phyloP scores from a whole-genome alignment of 768 basidiomycete species.

The Lenzites betulinus region DNA sequence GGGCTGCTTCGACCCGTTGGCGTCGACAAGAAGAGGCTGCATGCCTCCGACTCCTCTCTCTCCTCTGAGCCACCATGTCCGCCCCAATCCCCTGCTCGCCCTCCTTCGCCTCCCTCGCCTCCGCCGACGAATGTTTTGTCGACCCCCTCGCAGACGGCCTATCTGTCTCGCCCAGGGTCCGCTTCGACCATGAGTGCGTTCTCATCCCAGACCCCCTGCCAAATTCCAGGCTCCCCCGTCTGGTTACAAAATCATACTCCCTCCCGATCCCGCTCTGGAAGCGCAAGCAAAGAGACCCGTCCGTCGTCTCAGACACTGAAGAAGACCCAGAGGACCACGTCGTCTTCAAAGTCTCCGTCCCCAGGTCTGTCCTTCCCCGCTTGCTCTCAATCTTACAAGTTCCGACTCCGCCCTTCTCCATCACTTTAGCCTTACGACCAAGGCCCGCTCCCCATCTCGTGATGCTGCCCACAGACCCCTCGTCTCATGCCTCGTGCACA shows the following conservation, averaged over 20 bases:
- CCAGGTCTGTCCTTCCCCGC: conserved; percentile 46
- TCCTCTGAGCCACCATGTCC: conserved; percentile 16
- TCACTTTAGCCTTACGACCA: conserved; percentile 24
- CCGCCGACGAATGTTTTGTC: not conserved
- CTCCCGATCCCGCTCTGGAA: conserved; percentile 74
- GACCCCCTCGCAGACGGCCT: not conserved
- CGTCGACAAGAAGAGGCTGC: not conserved
- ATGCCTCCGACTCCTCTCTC: not conserved
- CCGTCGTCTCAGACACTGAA: conserved; percentile 23
- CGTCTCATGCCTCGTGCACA: conserved; percentile 58
- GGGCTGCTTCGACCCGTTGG: not conserved
- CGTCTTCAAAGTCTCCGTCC: conserved; percentile 61
- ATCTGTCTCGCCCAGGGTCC: conserved; percentile 40
- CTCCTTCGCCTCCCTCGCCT: conserved; percentile 18
- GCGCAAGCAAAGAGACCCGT: conserved; percentile 34
- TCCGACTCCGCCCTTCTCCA: not conserved
- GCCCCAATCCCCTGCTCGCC: conserved; percentile 7
- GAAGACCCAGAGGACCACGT: conserved; percentile 45
- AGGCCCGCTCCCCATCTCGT: conserved; percentile 41
- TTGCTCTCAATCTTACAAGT: not conserved
- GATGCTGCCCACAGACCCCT: conserved; percentile 34
- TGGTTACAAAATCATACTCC: conserved; percentile 66
- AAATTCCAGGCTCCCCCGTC: conserved; percentile 46
- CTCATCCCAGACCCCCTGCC: conserved; percentile 63
- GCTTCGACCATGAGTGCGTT: conserved; percentile 73